phyloP scores from a whole-genome alignment of 345 rosid genomes.

The Eucalyptus regnans region DNA sequence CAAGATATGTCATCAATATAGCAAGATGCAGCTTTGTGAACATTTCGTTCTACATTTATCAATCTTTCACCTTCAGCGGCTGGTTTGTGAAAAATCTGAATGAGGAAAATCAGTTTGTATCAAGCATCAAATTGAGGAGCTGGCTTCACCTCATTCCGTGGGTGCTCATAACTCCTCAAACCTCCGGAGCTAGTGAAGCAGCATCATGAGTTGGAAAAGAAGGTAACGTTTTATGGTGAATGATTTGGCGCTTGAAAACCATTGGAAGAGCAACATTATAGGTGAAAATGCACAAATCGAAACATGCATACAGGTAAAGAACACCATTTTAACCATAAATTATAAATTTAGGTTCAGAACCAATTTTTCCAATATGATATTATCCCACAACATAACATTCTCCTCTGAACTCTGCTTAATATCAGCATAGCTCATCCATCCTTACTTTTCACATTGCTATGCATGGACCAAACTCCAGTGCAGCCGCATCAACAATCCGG shows the following conservation, averaged over 20 bases:
- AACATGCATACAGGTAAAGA: background rate
- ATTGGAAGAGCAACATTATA: background rate
- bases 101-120: too few relatives aligned
- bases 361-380: background rate
- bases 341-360: background rate
- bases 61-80: too few relatives aligned
- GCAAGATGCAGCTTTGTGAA: too few relatives aligned
- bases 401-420: background rate
- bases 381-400: background rate
- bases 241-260: background rate
- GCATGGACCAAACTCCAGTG: background rate
- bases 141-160: slow-evolving; percentile 76
- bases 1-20: too few relatives aligned
- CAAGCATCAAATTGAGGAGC: slow-evolving; percentile 13
- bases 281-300: background rate
- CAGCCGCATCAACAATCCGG: background rate
- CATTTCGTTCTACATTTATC: too few relatives aligned
- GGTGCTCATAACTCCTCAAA: slow-evolving; percentile 40
- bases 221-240: background rate
- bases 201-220: slow-evolving; percentile 32
- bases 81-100: too few relatives aligned
- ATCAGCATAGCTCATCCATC: background rate
- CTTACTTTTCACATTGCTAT: background rate
- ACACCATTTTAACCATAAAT: background rate
- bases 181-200: slow-evolving; percentile 16